Base-by-base conservation (phyloP, 2,329 filamentous ascomycete genomes). In the Immersiporthe knoxdaviesiana region DNA sequence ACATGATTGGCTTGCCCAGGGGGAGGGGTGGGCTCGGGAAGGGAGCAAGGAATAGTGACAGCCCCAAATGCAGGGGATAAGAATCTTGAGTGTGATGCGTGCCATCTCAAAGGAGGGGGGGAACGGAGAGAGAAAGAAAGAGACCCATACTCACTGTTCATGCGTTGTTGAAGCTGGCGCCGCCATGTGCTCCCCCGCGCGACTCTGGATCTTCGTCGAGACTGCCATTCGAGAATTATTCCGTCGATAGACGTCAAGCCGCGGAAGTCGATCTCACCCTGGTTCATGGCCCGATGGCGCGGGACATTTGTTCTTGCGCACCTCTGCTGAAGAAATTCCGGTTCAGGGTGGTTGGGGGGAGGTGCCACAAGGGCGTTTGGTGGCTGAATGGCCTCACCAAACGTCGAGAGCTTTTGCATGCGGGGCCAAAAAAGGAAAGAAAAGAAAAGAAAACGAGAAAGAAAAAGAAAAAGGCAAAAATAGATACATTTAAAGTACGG, bases 101-200 rank as follows among this genome's bases (percentile, higher is more conserved):
- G 59, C 66, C 58, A 37, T 47, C 56, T 69, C 50, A 47, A 63
- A 47, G 37, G n/a, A n/a, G n/a, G n/a, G n/a, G n/a, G 21, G 21
- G 2, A 21, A 44, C 2, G 16, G 41, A 44, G 16, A n/a, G 21
- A 47, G 18, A 47, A 21, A 47, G 16, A 47, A 18, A 7, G 30
- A 21, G 47, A 62, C 56, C 21, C 63, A 62, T 52, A 69, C 70
- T 69, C 61, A 71, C 70, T 27, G 52, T 65, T 66, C 69, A 30
- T 63, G 63, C 63, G 44, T 44, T 59, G 37, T 27, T 65, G 54
- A 32, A 54, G 30, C 66, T 41, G n/a, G 35, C 52, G 41, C 41
- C 62, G 52, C 50, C 39, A 39, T 62, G 11, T 35, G 54, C 63
- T 32, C 64, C 64, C 60, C 44, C 58, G 37, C 47, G 35, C 60